These are phyloP conservation scores for Dactylellina drechsleri DNA, from an alignment of 2,329 filamentous ascomycete genomes.

Conservation along the genomic window DNA sequence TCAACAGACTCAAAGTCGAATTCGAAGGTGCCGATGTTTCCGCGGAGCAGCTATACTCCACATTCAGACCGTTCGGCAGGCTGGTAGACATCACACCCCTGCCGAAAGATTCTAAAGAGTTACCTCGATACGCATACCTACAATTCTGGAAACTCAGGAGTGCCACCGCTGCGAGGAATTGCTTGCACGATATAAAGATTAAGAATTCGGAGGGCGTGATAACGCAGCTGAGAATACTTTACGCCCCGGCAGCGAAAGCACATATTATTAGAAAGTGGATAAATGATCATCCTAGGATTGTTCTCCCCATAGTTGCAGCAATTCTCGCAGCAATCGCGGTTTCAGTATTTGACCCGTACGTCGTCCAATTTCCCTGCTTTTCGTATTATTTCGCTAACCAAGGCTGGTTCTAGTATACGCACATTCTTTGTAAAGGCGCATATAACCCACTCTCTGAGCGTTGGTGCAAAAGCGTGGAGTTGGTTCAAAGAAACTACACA, in stretches of 20 bases:
- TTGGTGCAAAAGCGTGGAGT: conserved; percentile 77
- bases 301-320: conserved; percentile 83
- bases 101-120: conserved; percentile 83
- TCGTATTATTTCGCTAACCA: conserved; percentile 29
- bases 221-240: conserved; percentile 82
- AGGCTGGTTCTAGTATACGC: conserved; percentile 69
- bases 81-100: conserved; percentile 85
- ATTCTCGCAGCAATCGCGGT: conserved; percentile 84
- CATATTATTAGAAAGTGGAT: conserved; percentile 90
- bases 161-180: conserved; percentile 89
- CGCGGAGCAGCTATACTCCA: conserved; percentile 84
- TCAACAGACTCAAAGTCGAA: conserved; percentile 79
- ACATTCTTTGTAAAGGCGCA: conserved; percentile 92
- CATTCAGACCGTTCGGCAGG: conserved; percentile 91
- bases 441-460: conserved; percentile 78
- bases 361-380: conserved; percentile 13
- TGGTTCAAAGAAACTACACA: conserved; percentile 82
- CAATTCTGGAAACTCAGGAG: conserved; percentile 79
- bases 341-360: conserved; percentile 82
- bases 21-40: conserved; percentile 83
- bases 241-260: conserved; percentile 79
- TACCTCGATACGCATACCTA: conserved; percentile 81
- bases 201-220: conserved; percentile 67
- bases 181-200: conserved; percentile 84
- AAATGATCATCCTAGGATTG: conserved; percentile 83